A percentile compares a stretch with the other conserved stretches of the same genome.
These are phyloP conservation scores for Penicillium crystallinum DNA, from an alignment of 495 filamentous ascomycete genomes.

Conservation along the genomic window DNA sequence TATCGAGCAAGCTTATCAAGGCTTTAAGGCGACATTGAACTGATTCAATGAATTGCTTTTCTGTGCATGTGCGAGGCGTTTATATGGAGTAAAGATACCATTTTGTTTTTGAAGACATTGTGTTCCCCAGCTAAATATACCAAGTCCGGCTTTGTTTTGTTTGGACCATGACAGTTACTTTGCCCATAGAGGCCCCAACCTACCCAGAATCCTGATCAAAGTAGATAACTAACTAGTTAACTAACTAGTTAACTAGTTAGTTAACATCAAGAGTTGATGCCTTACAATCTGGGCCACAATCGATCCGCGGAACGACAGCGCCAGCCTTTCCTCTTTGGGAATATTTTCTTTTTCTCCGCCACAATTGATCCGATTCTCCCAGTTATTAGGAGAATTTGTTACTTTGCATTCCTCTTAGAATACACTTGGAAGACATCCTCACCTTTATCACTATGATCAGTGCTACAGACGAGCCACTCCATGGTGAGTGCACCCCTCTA, in stretches of 20 bases:
- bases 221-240: too few relatives aligned
- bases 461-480: slow-evolving; percentile 40
- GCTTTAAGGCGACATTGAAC: slow-evolving; percentile 72
- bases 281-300: slow-evolving; percentile 3
- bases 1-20: slow-evolving; percentile 85
- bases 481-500: slow-evolving; percentile 29
- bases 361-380: slow-evolving; percentile 6
- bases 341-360: slow-evolving; percentile 32
- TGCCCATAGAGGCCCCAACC: too few relatives aligned
- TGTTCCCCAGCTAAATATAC: neutral
- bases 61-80: slow-evolving; percentile 8
- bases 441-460: slow-evolving; percentile 32
- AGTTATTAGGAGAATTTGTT: neutral
- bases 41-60: slow-evolving; percentile 11
- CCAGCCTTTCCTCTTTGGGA: slow-evolving; percentile 40
- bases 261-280: neutral
- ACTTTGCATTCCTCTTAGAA: neutral
- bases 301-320: slow-evolving; percentile 30
- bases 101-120: neutral
- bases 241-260: neutral
- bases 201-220: too few relatives aligned
- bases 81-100: slow-evolving; percentile 16
- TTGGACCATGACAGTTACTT: too few relatives aligned
- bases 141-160: neutral
- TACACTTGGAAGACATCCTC: neutral